Evolutionary conservation across 2,329 filamentous ascomycete species (phyloP).

Genomic region (Penicillium decumbens): DNA sequence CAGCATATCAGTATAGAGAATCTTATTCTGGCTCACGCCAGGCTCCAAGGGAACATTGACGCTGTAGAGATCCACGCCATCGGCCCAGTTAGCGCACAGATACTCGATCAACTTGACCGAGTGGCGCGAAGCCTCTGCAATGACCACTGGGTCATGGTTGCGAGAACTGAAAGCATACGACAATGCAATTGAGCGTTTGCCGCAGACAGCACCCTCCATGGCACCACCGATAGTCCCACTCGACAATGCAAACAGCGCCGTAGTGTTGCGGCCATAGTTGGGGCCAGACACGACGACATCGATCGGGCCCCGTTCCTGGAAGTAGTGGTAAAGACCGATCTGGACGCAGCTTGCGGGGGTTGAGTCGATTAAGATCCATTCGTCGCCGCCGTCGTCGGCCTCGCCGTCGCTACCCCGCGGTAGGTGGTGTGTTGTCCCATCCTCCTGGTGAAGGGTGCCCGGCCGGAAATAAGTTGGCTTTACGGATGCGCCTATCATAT

Average conservation of each 20-base stretch:
- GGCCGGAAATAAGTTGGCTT: conserved; percentile 79
- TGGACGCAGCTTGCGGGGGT: conserved; percentile 78
- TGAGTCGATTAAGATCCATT: conserved; percentile 77
- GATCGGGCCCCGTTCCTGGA: conserved; percentile 64
- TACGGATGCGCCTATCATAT: conserved; percentile 85
- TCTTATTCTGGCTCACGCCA: conserved; percentile 65
- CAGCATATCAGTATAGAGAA: conserved; percentile 78
- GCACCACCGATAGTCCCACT: conserved; percentile 74
- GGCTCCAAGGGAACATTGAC: conserved; percentile 85
- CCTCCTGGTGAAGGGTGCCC: conserved; percentile 56
- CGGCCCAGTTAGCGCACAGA: conserved; percentile 68
- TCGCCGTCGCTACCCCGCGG: conserved; percentile 52
- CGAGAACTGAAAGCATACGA: conserved; percentile 85
- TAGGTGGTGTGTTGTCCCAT: conserved; percentile 63
- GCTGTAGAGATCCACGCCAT: conserved; percentile 75
- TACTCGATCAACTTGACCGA: conserved; percentile 74
- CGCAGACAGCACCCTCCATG: conserved; percentile 70
- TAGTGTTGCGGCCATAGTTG: conserved; percentile 80
- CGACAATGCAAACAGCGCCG: conserved; percentile 71
- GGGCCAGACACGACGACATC: conserved; percentile 75
- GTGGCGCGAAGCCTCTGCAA: conserved; percentile 69
- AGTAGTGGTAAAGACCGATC: conserved; percentile 76
- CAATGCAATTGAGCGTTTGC: conserved; percentile 68
- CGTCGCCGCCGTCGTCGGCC: conserved; percentile 55
- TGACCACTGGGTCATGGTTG: conserved; percentile 77